A percentile compares a stretch with the other conserved stretches of the same genome.
phyloP scores from a whole-genome alignment of 768 basidiomycete species.

The Leccinellum luteum region DNA sequence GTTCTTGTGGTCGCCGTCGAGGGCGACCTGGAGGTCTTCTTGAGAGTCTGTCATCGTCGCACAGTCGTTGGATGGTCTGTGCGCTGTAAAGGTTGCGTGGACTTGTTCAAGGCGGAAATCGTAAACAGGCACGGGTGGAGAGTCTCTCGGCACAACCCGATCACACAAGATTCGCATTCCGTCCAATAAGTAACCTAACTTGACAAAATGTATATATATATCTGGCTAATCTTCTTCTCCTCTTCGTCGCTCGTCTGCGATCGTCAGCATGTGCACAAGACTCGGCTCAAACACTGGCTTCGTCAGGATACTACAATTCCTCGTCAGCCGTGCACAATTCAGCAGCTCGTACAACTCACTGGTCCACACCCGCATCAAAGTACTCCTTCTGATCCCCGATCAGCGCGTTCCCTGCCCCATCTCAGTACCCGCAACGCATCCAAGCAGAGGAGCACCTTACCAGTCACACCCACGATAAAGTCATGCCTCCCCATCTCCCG shows the following conservation, averaged over 20 bases:
- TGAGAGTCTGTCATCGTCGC: conserved; percentile 27
- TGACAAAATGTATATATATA: background rate
- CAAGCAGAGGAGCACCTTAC: conserved; percentile 30
- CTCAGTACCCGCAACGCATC: conserved; percentile 6
- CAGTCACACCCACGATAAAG: conserved; percentile 82
- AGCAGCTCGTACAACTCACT: conserved; percentile 42
- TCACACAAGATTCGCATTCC: conserved; percentile 18
- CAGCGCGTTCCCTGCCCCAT: conserved; percentile 48
- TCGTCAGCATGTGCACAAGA: conserved; percentile 39
- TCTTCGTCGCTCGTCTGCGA: conserved; percentile 41
- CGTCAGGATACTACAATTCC: conserved; percentile 60
- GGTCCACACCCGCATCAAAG: conserved; percentile 70
- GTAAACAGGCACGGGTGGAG: conserved; percentile 30
- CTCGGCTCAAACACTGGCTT: conserved; percentile 73
- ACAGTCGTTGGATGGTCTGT: conserved; percentile 28
- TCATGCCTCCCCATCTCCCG: conserved; percentile 64
- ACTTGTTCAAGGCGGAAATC: conserved; percentile 22
- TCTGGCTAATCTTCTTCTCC: background rate
- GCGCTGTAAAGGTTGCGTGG: conserved; percentile 26
- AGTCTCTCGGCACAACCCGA: conserved; percentile 33
- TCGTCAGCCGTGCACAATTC: background rate
- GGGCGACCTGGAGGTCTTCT: conserved; percentile 13
- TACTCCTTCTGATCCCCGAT: conserved; percentile 72
- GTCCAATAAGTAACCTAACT: background rate
- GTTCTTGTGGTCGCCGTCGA: conserved; percentile 19